Base-by-base conservation (phyloP, 1,139 yeast genomes). In the Spathaspora sp. region DNA sequence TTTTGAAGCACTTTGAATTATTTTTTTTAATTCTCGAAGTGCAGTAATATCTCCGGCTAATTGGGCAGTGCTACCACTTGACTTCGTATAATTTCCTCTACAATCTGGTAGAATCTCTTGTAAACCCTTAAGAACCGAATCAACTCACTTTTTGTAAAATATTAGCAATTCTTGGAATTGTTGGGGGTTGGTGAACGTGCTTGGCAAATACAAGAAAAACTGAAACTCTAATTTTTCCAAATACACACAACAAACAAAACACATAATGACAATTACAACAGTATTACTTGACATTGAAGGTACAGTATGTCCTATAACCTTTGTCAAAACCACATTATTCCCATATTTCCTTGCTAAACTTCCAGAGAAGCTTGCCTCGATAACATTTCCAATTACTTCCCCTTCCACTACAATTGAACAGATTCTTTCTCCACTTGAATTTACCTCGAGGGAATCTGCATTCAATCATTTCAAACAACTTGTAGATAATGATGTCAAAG, bases 231-330 rank as follows among this genome's bases (percentile, higher is more conserved):
- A 20, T 20, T 20, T 20, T 7, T 20, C 7, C 6, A 20, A 20
- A 20, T 4, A 20, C 23, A 25, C 31, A 27, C 31, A 10, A 10
- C 2, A n/a, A 10, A 10, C 13, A 20, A 7, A 4, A n/a, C 2
- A 11, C 13, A 10, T 4, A 7, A 31, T 31, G 36, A 13, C 36
- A 31, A 45, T 54, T 18, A 49, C 45, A 18, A 53, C 58, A 7
- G 53, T 81, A 9, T 64, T 84, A 2, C 69, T 89, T 9, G 97
- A 89, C 56, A 89, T 89, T 24, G 97, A 91, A 61, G 98, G 98
- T 16, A 90, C 97, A 0, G 81, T 91, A 18, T 90, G 97, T 60
- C 91, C 97, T 2, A 89, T 90, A 29, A 76, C 90, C 1, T 90
- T 89, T 58, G 98, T 90, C 37, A 86, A 87, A 58, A 91, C 87